Evolutionary conservation across 169 alveolate genomes (phyloP).

Genomic region (Pseudocohnilembus persalinus): DNA sequence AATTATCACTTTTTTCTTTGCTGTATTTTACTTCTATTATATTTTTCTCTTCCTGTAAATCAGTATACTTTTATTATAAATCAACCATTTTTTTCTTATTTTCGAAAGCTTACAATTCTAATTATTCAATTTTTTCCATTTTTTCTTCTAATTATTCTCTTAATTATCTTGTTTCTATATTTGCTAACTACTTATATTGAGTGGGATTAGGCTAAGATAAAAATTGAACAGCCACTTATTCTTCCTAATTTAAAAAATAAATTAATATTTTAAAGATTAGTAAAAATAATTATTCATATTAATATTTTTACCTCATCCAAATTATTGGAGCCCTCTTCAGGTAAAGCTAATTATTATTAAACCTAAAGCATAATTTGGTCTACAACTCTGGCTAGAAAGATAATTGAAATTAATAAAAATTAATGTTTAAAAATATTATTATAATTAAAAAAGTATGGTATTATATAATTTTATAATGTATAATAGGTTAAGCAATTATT

Average conservation of each 20-base stretch:
- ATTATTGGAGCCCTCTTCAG: background rate
- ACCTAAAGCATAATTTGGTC: background rate
- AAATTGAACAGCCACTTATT: background rate
- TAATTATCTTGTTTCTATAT: background rate
- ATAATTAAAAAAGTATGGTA: too few relatives aligned
- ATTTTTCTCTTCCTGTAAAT: constrained; percentile 2
- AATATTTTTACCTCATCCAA: background rate
- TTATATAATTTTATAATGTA: background rate
- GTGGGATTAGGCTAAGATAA: background rate
- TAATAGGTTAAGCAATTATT: background rate
- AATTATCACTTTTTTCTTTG: constrained; percentile 7
- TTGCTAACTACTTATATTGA: too few relatives aligned
- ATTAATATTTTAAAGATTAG: background rate
- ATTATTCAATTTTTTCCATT: background rate
- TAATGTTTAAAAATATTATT: too few relatives aligned
- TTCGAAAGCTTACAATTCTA: background rate
- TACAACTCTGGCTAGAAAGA: background rate
- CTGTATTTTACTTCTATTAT: background rate
- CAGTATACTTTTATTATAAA: background rate
- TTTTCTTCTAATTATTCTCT: background rate
- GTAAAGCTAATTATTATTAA: background rate
- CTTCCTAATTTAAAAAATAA: background rate
- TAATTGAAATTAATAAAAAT: too few relatives aligned
- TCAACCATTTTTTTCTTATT: constrained; percentile 8
- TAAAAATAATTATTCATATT: too few relatives aligned